These are phyloP conservation scores for Penicillium daleae DNA, from an alignment of 495 filamentous ascomycete genomes.

Conservation along the genomic window DNA sequence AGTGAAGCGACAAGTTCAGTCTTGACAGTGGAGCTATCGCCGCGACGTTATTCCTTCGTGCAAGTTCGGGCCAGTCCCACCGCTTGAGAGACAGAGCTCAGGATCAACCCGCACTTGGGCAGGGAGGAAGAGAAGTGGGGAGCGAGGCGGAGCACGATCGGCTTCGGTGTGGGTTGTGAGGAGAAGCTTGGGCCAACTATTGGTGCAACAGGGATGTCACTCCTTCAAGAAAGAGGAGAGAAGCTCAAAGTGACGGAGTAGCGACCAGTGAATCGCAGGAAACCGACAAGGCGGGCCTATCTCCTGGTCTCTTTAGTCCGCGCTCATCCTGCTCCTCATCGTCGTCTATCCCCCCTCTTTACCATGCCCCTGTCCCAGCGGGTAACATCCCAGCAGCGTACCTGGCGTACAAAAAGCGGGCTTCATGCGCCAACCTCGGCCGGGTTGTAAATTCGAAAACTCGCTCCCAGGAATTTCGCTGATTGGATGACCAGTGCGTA, in stretches of 20 bases:
- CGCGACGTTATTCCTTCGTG: constrained; percentile 20
- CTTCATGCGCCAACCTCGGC: constrained; percentile 37
- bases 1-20: neutral
- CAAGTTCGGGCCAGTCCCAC: constrained; percentile 12
- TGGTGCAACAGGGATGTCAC: constrained; percentile 25
- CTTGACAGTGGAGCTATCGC: constrained; percentile 30
- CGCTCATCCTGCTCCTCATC: neutral
- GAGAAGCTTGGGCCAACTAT: constrained; percentile 45
- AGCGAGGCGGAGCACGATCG: constrained; percentile 34
- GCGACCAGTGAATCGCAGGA: neutral
- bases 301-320: constrained; percentile 4
- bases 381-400: constrained; percentile 29
- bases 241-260: neutral
- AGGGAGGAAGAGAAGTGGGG: constrained; percentile 27
- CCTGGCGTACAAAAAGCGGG: constrained; percentile 34
- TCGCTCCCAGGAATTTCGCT: constrained; percentile 39
- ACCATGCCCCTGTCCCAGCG: constrained; percentile 10
- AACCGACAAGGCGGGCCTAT: constrained; percentile 16
- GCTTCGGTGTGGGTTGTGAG: constrained; percentile 28
- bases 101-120: constrained; percentile 10
- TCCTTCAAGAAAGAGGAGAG: constrained; percentile 7
- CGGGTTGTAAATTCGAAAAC: constrained; percentile 36
- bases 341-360: neutral
- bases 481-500: constrained; percentile 37
- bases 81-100: constrained; percentile 14